Percentiles rank a stretch among this genome's conserved stretches.
These are phyloP conservation scores for Yamadazyma laniorum DNA, from an alignment of 805 yeast genomes.

Conservation along the genomic window DNA sequence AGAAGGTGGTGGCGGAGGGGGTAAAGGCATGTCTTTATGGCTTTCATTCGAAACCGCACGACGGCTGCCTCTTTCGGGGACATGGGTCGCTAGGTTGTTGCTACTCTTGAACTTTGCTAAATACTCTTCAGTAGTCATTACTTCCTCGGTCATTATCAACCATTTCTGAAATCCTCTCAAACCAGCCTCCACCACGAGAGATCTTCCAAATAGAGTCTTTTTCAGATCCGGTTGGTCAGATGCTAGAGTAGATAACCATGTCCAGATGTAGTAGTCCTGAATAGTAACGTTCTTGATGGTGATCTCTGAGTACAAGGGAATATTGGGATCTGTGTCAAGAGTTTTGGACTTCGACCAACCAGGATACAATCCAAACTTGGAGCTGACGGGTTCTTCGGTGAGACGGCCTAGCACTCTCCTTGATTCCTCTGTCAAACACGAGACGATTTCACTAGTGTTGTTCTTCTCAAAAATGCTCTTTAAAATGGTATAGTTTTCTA, in stretches of 20 bases:
- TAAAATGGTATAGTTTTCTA: conserved; percentile 74
- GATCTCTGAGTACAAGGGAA: conserved; percentile 39
- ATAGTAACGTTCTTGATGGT: conserved; percentile 60
- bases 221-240: conserved; percentile 66
- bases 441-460: conserved; percentile 52
- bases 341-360: conserved; percentile 31
- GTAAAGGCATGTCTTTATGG: conserved; percentile 22
- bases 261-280: conserved; percentile 88
- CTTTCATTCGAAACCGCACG: conserved; percentile 14
- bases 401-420: conserved; percentile 49
- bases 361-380: conserved; percentile 38
- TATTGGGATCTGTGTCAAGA: conserved; percentile 23
- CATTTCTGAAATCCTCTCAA: conserved; percentile 76
- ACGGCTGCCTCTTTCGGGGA: conserved; percentile 7
- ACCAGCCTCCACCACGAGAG: conserved; percentile 78
- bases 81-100: conserved; percentile 18
- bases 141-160: conserved; percentile 72
- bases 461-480: conserved; percentile 65
- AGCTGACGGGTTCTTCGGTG: conserved; percentile 33
- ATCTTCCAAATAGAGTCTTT: conserved; percentile 74
- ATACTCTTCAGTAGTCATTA: conserved; percentile 40
- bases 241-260: conserved; percentile 79
- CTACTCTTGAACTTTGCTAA: conserved; percentile 22
- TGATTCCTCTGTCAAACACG: conserved; percentile 72
- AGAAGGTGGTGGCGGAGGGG: conserved; percentile 25